Evolutionary conservation across 192 early-diverging fungal species (phyloP).

Genomic region (Entophlyctis luteolus): DNA sequence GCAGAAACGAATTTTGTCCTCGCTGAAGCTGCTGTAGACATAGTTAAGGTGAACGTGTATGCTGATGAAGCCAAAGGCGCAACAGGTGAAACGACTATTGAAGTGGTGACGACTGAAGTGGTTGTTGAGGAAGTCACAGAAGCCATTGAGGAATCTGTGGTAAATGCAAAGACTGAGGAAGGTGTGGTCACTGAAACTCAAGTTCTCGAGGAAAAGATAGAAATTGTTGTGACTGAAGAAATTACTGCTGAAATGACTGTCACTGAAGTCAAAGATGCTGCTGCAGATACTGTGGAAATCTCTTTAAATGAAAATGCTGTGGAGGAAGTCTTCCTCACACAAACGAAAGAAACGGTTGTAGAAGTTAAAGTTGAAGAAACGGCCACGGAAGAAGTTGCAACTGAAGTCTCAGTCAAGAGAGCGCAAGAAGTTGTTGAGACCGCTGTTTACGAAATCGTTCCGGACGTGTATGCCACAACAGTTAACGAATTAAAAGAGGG

Average conservation of each 20-base stretch:
- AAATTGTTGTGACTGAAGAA: neutral
- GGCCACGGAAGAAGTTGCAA: neutral
- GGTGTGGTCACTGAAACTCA: neutral
- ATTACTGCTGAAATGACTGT: neutral
- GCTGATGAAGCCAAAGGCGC: neutral
- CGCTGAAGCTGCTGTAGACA: neutral
- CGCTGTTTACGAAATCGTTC: constrained; percentile 2
- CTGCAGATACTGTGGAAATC: neutral
- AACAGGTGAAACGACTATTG: neutral
- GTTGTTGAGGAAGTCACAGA: neutral
- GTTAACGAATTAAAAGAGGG: no score
- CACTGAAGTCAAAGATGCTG: constrained; percentile 8
- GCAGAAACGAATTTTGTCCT: no score
- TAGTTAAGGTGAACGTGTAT: neutral
- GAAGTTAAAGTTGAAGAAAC: neutral
- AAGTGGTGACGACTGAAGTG: neutral
- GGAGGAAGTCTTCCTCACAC: constrained; percentile 16
- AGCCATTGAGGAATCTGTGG: neutral
- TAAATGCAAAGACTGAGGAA: neutral
- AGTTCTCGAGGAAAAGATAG: neutral
- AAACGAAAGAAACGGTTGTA: constrained; percentile 4
- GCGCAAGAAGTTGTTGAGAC: neutral
- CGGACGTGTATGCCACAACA: no score
- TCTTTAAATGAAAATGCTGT: neutral
- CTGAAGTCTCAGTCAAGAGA: neutral